A percentile compares a stretch with the other conserved stretches of the same genome.
Conservation (phyloP, 371 early-diverging fungal genomes). For the Synchytrium microbalum region DNA sequence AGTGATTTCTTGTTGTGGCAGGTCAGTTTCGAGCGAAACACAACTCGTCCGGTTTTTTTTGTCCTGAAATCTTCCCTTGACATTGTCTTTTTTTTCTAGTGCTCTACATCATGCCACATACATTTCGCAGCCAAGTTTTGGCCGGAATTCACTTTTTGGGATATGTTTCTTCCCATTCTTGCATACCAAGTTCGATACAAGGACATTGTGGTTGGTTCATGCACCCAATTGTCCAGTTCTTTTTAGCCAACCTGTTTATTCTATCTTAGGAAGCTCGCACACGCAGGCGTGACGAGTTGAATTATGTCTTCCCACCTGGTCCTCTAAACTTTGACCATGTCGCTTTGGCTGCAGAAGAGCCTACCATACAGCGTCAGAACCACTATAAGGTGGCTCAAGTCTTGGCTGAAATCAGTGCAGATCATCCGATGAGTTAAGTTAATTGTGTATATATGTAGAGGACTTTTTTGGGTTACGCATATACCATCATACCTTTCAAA, state of each 20-base stretch:
- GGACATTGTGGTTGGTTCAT: conserved; percentile 12
- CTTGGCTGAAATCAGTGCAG: too few relatives aligned
- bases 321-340: background rate
- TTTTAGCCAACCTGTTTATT: background rate
- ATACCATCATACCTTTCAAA: too few relatives aligned
- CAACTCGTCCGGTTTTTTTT: conserved; percentile 17
- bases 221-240: too few relatives aligned
- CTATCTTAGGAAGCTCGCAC: background rate
- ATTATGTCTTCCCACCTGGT: conserved; percentile 7
- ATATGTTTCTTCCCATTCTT: conserved; percentile 71
- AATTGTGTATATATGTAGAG: too few relatives aligned
- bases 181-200: conserved; percentile 56
- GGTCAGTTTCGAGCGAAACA: conserved; percentile 29
- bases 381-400: background rate
- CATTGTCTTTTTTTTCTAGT: conserved; percentile 13
- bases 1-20: conserved; percentile 98
- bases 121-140: conserved; percentile 82
- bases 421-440: too few relatives aligned
- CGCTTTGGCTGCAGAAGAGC: conserved; percentile 11
- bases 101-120: conserved; percentile 60
- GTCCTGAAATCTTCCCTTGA: conserved; percentile 7
- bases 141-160: conserved; percentile 91
- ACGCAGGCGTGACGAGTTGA: background rate
- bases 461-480: too few relatives aligned
- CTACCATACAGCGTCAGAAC: background rate